phyloP scores from a whole-genome alignment of 495 filamentous ascomycete genomes.

The Hyaloscypha variabilis region DNA sequence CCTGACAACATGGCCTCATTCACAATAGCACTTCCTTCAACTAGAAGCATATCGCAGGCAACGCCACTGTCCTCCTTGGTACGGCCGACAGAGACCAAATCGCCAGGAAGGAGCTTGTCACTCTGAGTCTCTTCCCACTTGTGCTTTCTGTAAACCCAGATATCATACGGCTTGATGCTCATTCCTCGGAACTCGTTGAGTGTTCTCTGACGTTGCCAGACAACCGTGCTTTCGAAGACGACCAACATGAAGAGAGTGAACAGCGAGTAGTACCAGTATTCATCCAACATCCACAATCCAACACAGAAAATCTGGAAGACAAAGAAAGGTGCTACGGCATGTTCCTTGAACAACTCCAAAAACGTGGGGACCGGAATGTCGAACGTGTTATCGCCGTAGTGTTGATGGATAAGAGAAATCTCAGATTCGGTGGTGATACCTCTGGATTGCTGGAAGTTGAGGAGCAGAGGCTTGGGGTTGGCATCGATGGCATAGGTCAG shows the following conservation, averaged over 20 bases:
- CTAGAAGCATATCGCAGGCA: constrained; percentile 93
- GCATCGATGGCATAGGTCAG: constrained; percentile 83
- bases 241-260: constrained; percentile 99
- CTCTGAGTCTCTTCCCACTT: constrained; percentile 90
- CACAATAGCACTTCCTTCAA: constrained; percentile 95
- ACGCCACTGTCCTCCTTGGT: constrained; percentile 98
- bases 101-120: constrained; percentile 94
- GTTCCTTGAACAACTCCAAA: constrained; percentile 94
- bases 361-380: constrained; percentile 98
- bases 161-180: constrained; percentile 97
- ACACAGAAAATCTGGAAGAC: constrained; percentile 99
- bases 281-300: constrained; percentile 97
- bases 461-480: constrained; percentile 76
- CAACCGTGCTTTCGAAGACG: constrained; percentile 96
- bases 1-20: constrained; percentile 99
- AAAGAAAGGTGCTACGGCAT: constrained; percentile 98
- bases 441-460: constrained; percentile 73
- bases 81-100: constrained; percentile 89
- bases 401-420: constrained; percentile 75
- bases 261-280: constrained; percentile 99
- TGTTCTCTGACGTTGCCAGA: constrained; percentile 98
- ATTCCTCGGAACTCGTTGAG: constrained; percentile 96
- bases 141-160: constrained; percentile 83
- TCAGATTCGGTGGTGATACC: constrained; percentile 74
- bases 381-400: constrained; percentile 97